Percentiles rank a stretch among this genome's conserved stretches.
These are phyloP conservation scores for Cardiospermum halicacabum DNA, from an alignment of 345 rosid species.

Conservation along the genomic window DNA sequence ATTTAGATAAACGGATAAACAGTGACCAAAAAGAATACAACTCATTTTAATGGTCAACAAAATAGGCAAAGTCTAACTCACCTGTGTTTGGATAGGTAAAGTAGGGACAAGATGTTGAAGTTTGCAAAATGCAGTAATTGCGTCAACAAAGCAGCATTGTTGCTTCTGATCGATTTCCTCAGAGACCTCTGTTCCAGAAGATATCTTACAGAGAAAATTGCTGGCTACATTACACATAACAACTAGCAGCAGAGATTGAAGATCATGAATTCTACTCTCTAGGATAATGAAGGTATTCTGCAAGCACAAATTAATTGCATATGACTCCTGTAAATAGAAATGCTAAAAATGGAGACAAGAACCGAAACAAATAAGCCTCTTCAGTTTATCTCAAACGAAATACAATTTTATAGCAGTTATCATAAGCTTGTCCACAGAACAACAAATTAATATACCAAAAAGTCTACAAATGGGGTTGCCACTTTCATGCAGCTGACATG, in stretches of 20 bases:
- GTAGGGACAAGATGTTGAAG: constrained; percentile 77
- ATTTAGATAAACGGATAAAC: constrained; percentile 8
- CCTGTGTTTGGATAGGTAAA: constrained; percentile 64
- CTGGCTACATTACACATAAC: constrained; percentile 73
- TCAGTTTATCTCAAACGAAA: not conserved
- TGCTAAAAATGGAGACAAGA: not conserved
- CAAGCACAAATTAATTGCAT: constrained; percentile 28
- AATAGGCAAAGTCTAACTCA: constrained; percentile 27
- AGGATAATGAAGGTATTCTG: constrained; percentile 47
- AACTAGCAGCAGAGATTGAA: constrained; percentile 72
- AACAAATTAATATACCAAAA: not conserved
- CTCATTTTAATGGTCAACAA: constrained; percentile 6
- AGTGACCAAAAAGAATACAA: constrained; percentile 6
- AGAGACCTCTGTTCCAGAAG: constrained; percentile 35
- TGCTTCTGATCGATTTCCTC: constrained; percentile 65
- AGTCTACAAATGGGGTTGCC: not conserved
- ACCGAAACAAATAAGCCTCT: not conserved
- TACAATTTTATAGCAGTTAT: not conserved
- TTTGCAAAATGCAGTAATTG: constrained; percentile 87
- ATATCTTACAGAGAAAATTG: constrained; percentile 53
- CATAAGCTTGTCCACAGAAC: not conserved
- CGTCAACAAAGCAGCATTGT: constrained; percentile 63
- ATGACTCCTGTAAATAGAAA: constrained; percentile 12
- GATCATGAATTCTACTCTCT: constrained; percentile 41
- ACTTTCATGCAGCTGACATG: not conserved